Conservation (phyloP, 73 alveolate genomes). For the Paramecium tetraurelia region DNA sequence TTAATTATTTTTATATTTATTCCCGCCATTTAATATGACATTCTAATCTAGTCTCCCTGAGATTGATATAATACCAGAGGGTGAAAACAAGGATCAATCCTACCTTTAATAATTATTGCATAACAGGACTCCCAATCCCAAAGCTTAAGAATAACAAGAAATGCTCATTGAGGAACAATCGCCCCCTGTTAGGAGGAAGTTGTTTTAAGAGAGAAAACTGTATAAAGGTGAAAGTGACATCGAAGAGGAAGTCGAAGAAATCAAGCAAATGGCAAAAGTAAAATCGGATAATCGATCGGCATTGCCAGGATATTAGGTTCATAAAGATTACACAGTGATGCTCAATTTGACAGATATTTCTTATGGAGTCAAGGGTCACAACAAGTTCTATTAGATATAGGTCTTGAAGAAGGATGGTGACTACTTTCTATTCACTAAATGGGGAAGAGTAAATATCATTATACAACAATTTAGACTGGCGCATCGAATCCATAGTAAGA, state of each 20-base stretch:
- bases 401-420: conserved; percentile 67
- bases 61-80: not conserved
- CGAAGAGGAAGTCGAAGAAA: not conserved
- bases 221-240: not conserved
- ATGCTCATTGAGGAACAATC: not conserved
- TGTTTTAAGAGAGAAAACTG: not conserved
- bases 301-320: not conserved
- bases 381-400: conserved; percentile 70
- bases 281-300: not conserved
- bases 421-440: conserved; percentile 64
- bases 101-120: not conserved
- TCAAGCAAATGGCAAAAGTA: not conserved
- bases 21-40: not conserved
- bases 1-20: not conserved
- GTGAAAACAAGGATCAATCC: not conserved
- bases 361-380: conserved; percentile 71
- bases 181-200: not conserved
- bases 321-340: conserved; percentile 59
- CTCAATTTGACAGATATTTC: conserved; percentile 66
- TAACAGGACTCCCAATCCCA: not conserved
- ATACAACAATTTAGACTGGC: not conserved
- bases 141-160: not conserved
- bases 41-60: not conserved
- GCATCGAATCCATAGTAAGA: conserved; percentile 56
- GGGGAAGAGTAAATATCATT: conserved; percentile 64